phyloP scores from a whole-genome alignment of 2,329 filamentous ascomycete species.

The Aspergillus transmontanensis region DNA sequence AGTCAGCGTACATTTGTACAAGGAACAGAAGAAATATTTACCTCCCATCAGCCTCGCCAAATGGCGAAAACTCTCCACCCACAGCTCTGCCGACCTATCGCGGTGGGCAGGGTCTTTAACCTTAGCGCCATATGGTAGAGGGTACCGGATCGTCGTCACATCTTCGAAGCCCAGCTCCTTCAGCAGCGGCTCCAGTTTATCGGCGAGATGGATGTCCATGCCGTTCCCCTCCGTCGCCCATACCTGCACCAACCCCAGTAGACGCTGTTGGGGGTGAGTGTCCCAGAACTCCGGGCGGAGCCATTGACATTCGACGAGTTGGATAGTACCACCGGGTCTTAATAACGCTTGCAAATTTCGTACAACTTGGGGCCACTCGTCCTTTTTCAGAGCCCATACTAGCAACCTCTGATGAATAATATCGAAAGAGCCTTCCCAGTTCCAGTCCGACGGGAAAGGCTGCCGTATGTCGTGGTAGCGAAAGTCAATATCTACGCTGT shows the following conservation, averaged over 20 bases:
- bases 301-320: conserved; percentile 17
- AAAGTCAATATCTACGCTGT: conserved; percentile 2
- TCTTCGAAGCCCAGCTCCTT: conserved; percentile 7
- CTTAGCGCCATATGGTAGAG: conserved; percentile 14
- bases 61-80: conserved; percentile 11
- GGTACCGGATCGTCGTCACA: conserved; percentile 8
- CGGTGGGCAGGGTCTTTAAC: conserved; percentile 6
- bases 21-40: background rate
- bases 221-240: conserved; percentile 14
- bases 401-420: conserved; percentile 15
- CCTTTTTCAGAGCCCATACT: conserved; percentile 14
- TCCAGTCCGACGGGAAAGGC: conserved; percentile 10
- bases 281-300: conserved; percentile 6
- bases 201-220: conserved; percentile 15
- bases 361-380: conserved; percentile 13
- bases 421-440: conserved; percentile 10
- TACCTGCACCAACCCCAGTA: conserved; percentile 8
- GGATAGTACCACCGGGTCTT: conserved; percentile 13
- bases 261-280: conserved; percentile 8
- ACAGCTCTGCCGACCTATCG: conserved; percentile 10
- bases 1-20: background rate
- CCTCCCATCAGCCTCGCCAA: conserved; percentile 17
- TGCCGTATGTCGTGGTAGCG: conserved; percentile 11
- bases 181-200: conserved; percentile 12
- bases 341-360: conserved; percentile 8